Conservation (phyloP, 139 green algal species). For the Nannochloris sp. region DNA sequence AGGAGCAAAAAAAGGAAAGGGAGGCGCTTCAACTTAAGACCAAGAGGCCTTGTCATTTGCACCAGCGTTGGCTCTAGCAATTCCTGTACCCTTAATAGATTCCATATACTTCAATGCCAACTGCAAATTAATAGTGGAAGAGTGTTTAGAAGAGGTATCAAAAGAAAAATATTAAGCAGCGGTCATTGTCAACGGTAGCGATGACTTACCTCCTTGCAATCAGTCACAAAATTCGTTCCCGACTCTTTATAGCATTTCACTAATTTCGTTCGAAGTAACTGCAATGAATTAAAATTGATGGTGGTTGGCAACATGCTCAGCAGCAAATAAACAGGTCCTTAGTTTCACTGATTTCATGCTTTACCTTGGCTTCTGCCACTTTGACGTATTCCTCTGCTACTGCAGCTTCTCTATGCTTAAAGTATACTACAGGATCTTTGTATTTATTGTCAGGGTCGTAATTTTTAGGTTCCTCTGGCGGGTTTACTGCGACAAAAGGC, state of each 20-base stretch:
- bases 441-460: slow-evolving; percentile 31
- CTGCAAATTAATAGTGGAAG: background rate
- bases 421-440: slow-evolving; percentile 29
- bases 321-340: too few species aligned
- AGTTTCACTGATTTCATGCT: too few species aligned
- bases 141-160: background rate
- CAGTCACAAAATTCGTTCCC: slow-evolving; percentile 25
- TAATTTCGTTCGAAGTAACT: slow-evolving; percentile 25
- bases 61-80: slow-evolving; percentile 23
- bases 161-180: slow-evolving; percentile 2
- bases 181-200: too few species aligned
- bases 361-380: slow-evolving; percentile 32
- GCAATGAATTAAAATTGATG: too few species aligned
- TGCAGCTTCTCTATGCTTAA: slow-evolving; percentile 26
- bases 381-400: slow-evolving; percentile 26
- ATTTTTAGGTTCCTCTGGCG: slow-evolving; percentile 5
- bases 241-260: slow-evolving; percentile 31
- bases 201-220: slow-evolving; percentile 22
- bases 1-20: background rate
- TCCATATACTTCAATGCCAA: slow-evolving; percentile 19
- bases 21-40: too few species aligned
- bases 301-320: too few species aligned
- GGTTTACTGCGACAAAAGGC: slow-evolving; percentile 2
- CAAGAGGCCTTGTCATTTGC: slow-evolving; percentile 24
- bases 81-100: slow-evolving; percentile 25